These are phyloP conservation scores for Diaporthe batatas DNA, from an alignment of 2,329 filamentous ascomycete species.

Conservation along the genomic window DNA sequence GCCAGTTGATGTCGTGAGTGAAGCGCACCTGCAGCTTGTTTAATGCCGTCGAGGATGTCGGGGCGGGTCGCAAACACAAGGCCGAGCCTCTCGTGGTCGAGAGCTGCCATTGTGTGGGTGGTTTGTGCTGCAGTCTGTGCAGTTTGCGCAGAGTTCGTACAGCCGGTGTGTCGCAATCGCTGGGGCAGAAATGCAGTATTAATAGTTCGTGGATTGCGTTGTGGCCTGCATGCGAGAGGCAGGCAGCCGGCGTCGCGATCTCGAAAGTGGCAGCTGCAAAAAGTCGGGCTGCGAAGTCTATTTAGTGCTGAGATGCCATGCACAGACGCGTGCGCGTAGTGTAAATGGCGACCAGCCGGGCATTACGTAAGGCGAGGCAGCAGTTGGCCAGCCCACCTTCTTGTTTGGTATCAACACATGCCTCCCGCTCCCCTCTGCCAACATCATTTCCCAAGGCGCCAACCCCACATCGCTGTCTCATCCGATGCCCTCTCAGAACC, in stretches of 20 bases:
- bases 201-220: neutral
- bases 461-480: too few relatives aligned
- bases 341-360: neutral
- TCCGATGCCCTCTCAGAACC: too few relatives aligned
- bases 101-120: slow-evolving; percentile 47
- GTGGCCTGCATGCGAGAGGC: slow-evolving; percentile 2
- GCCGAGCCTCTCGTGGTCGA: slow-evolving; percentile 64
- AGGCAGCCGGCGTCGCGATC: neutral
- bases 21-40: slow-evolving; percentile 62
- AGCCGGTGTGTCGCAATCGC: too few relatives aligned
- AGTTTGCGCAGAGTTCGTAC: neutral
- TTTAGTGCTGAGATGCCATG: slow-evolving; percentile 27
- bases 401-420: too few relatives aligned
- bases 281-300: slow-evolving; percentile 16
- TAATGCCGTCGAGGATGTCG: slow-evolving; percentile 68
- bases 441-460: too few relatives aligned
- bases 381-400: neutral
- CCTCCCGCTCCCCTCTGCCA: too few relatives aligned
- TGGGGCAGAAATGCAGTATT: neutral
- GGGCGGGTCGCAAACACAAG: slow-evolving; percentile 68
- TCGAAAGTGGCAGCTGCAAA: neutral
- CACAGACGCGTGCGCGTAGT: slow-evolving; percentile 27
- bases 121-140: neutral
- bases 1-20: neutral
- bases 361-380: slow-evolving; percentile 10